Base-by-base conservation (phyloP, 2,329 filamentous ascomycete genomes). In the Stachybotrys chlorohalonatus region DNA sequence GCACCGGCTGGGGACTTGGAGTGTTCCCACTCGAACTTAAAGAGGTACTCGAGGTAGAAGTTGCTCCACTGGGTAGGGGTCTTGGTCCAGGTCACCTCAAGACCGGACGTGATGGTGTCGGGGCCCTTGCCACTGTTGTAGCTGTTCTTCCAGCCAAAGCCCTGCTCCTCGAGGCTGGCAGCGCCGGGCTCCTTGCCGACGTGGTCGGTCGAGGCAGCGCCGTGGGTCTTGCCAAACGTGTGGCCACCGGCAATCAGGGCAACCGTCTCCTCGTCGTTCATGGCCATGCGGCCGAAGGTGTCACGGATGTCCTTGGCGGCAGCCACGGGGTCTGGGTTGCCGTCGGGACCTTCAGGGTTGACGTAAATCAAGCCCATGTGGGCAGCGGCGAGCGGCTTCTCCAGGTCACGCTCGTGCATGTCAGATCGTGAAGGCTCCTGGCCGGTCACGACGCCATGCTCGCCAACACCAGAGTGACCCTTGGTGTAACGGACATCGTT, bases 211-310 rank as follows among this genome's bases (percentile, higher is more conserved):
- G 8, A 74, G 55, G 73, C 87, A 36, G 88, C 87, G 62, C 88
- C 88, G 70, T 92, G 88, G 0, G 87, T 89, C 81, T 92, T 92
- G 64, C 88, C 88, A 62, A 92, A 89, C 31, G 83, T 79, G 76
- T 92, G 88, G 46, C 88, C 88, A 65, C 88, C 88, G 46, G 85
- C 85, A 66, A 92, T 91, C 49, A 92, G 74, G 13, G 88, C 87
- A 53, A 89, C 87, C 0, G 88, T 92, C 76, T 92, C 88, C 71
- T 89, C 84, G 66, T 91, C 86, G 66, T 89, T 83, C 88, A 92
- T 91, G 58, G 84, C 87, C 87, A 92, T 91, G 68, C 87, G 86
- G 59, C 77, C 78, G 62, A 91, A 92, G 16, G 88, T 89, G 56
- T 76, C 79, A 59, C 86, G 86, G 66, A 91, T 91, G 63, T 92